These are phyloP conservation scores for Camellia japonica DNA, from an alignment of 148 eudicot genomes.

Conservation along the genomic window DNA sequence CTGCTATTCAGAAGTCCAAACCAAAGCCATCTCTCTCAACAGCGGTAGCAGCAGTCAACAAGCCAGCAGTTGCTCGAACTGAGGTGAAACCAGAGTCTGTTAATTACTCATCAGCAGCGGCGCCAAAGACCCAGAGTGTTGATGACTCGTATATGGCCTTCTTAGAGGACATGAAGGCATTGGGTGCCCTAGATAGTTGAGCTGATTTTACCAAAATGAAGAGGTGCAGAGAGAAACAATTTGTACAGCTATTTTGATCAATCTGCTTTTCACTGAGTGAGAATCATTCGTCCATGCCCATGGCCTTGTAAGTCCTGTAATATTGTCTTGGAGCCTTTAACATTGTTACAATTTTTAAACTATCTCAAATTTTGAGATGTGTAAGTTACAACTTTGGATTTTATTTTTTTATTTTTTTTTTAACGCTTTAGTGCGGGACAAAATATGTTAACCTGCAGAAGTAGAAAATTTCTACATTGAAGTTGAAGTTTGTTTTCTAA, in stretches of 20 bases:
- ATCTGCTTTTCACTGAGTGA: not conserved
- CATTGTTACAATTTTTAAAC: not conserved
- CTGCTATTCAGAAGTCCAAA: constrained; percentile 72
- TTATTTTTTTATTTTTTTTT: too few relatives aligned
- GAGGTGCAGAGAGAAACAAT: not conserved
- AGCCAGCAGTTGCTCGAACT: constrained; percentile 36
- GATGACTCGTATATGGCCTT: constrained; percentile 91
- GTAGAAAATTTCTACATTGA: too few relatives aligned
- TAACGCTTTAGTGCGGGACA: too few relatives aligned
- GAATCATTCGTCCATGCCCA: not conserved
- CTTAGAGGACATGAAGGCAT: constrained; percentile 97
- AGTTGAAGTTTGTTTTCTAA: too few relatives aligned
- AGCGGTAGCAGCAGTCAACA: constrained; percentile 29
- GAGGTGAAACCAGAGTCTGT: constrained; percentile 44
- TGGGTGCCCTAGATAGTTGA: constrained; percentile 94
- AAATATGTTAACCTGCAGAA: too few relatives aligned
- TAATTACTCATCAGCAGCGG: constrained; percentile 38
- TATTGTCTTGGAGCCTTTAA: not conserved
- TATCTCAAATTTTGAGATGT: not conserved
- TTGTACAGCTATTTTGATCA: constrained; percentile 6
- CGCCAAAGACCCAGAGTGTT: constrained; percentile 61
- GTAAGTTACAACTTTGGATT: too few relatives aligned
- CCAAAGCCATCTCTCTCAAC: constrained; percentile 53
- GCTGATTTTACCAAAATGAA: constrained; percentile 1
- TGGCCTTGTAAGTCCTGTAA: not conserved